Evolutionary conservation across 805 yeast genomes (phyloP).

Genomic region (Monosporozyma servazzii): DNA sequence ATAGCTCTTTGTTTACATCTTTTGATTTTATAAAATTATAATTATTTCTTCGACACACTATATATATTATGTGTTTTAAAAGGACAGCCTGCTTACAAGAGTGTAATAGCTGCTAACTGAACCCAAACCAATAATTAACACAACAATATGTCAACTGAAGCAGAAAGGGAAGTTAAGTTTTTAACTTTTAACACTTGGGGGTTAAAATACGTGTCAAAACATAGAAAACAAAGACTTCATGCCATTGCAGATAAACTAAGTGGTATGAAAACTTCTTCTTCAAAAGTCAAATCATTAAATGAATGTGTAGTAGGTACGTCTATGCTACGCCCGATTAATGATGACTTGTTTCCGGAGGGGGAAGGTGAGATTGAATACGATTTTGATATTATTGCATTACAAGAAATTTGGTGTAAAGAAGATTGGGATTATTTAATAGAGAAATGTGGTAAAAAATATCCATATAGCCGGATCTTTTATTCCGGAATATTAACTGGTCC

Average conservation of each 20-base stretch:
- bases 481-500: conserved; percentile 91
- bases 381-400: conserved; percentile 86
- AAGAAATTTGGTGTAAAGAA: conserved; percentile 82
- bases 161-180: conserved; percentile 32
- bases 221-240: conserved; percentile 49
- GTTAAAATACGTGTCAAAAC: conserved; percentile 69
- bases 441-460: conserved; percentile 40
- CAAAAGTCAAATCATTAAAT: background rate
- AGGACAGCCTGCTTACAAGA: background rate
- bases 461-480: conserved; percentile 59
- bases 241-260: conserved; percentile 69
- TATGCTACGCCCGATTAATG: background rate
- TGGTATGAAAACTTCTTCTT: conserved; percentile 5
- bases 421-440: conserved; percentile 65
- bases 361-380: conserved; percentile 9
- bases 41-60: background rate
- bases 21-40: background rate
- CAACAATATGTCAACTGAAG: background rate
- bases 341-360: conserved; percentile 11
- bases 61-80: background rate
- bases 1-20: background rate
- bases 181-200: conserved; percentile 86
- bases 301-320: background rate
- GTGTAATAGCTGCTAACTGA: background rate
- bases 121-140: background rate